A percentile compares a stretch with the other conserved stretches of the same genome.
Conservation (phyloP, 2,329 filamentous ascomycete species). For the Pseudogymnoascus sp. region DNA sequence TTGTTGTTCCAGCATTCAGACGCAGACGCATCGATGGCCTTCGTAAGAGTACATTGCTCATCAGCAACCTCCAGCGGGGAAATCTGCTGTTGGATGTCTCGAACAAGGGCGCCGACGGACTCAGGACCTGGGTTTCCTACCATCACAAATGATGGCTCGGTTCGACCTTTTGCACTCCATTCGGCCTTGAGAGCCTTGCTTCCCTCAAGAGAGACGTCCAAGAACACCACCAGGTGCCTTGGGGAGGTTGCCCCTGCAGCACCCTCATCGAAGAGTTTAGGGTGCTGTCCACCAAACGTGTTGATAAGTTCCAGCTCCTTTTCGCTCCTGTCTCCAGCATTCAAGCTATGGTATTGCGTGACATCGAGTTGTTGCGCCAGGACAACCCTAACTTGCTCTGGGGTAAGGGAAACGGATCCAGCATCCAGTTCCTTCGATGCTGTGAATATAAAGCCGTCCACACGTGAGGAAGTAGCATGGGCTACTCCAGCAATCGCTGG, state of each 20-base stretch:
- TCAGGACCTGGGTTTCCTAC: background rate
- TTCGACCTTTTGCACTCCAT: background rate
- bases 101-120: background rate
- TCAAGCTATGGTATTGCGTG: conserved; percentile 38
- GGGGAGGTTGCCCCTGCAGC: background rate
- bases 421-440: conserved; percentile 27
- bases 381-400: conserved; percentile 43
- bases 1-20: background rate
- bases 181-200: background rate
- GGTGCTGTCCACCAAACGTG: conserved; percentile 46
- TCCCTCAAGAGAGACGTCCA: conserved; percentile 3
- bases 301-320: conserved; percentile 48
- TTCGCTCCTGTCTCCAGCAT: conserved; percentile 22
- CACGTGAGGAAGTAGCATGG: conserved; percentile 29
- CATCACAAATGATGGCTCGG: conserved; percentile 1
- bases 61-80: background rate
- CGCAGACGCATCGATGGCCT: background rate
- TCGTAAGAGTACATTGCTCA: background rate
- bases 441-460: conserved; percentile 47
- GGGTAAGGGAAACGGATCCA: conserved; percentile 36
- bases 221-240: background rate
- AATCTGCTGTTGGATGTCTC: background rate
- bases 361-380: conserved; percentile 48
- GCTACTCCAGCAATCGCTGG: conserved; percentile 30
- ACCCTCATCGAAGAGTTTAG: conserved; percentile 41